Evolutionary conservation across 2,329 filamentous ascomycete genomes (phyloP).

Genomic region (Phialophora chinensis): DNA sequence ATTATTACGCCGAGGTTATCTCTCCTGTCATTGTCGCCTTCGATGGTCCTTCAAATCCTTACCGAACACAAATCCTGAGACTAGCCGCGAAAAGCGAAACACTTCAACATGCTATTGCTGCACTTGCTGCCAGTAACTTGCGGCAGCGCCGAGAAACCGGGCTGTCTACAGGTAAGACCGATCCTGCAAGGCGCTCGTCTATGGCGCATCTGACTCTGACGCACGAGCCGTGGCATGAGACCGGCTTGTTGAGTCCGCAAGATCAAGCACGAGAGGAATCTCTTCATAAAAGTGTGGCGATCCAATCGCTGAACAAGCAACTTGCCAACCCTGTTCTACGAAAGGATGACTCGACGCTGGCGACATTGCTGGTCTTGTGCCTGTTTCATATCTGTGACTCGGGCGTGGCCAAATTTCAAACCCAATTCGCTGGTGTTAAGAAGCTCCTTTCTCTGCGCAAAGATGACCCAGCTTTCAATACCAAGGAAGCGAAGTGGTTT

Average conservation of each 20-base stretch:
- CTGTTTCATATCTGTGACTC: conserved; percentile 94
- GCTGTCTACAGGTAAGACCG: conserved; percentile 59
- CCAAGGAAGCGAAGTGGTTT: conserved; percentile 71
- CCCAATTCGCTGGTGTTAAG: conserved; percentile 89
- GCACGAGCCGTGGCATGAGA: conserved; percentile 46
- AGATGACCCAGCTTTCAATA: conserved; percentile 55
- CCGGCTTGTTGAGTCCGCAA: conserved; percentile 55
- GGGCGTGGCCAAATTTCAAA: conserved; percentile 89
- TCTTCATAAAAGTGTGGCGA: conserved; percentile 82
- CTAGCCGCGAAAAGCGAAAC: conserved; percentile 79
- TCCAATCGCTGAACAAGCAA: conserved; percentile 81
- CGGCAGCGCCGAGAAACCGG: conserved; percentile 73
- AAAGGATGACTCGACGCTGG: conserved; percentile 83
- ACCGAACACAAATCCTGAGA: conserved; percentile 78
- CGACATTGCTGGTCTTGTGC: conserved; percentile 84
- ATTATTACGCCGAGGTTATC: conserved; percentile 92
- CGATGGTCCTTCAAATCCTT: conserved; percentile 84
- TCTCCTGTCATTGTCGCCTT: conserved; percentile 91
- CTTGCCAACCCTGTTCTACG: conserved; percentile 76
- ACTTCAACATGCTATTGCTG: conserved; percentile 90
- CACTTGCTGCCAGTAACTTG: conserved; percentile 85
- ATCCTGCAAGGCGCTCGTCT: conserved; percentile 56
- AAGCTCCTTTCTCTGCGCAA: conserved; percentile 82
- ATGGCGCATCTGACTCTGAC: conserved; percentile 53
- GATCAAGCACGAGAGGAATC: conserved; percentile 77